phyloP scores from a whole-genome alignment of 345 rosid species.

The Ricinus communis region DNA sequence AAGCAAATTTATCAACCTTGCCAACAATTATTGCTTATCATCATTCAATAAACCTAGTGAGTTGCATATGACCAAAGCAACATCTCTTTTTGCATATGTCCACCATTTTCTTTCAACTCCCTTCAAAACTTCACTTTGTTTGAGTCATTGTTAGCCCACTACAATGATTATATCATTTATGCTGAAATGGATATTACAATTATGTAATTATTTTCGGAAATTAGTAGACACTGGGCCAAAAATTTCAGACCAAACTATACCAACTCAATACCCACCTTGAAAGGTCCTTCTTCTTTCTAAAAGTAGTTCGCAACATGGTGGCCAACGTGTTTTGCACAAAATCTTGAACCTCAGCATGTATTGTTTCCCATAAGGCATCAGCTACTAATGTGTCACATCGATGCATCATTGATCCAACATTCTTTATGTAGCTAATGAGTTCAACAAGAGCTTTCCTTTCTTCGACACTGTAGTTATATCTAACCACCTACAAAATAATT shows the following conservation, averaged over 20 bases:
- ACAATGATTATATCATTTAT: not conserved
- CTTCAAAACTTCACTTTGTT: not conserved
- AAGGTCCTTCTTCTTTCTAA: slow-evolving; percentile 92
- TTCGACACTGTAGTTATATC: slow-evolving; percentile 85
- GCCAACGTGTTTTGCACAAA: slow-evolving; percentile 97
- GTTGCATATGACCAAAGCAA: too few relatives aligned
- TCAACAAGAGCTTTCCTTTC: slow-evolving; percentile 93
- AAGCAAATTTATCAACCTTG: too few relatives aligned
- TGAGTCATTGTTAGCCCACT: not conserved
- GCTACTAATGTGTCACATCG: slow-evolving; percentile 86
- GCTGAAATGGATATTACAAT: not conserved
- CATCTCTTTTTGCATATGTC: too few relatives aligned
- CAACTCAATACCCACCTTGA: slow-evolving; percentile 56
- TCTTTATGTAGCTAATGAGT: slow-evolving; percentile 92
- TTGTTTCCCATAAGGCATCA: slow-evolving; percentile 98
- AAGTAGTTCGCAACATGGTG: slow-evolving; percentile 88
- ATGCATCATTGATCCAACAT: slow-evolving; percentile 90
- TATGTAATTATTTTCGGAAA: not conserved
- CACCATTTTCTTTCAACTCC: not conserved
- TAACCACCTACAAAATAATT: slow-evolving; percentile 66
- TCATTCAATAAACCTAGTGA: too few relatives aligned
- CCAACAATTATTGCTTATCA: too few relatives aligned
- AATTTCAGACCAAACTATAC: not conserved
- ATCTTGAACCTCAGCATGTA: slow-evolving; percentile 99
- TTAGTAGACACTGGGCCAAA: not conserved